A percentile compares a stretch with the other conserved stretches of the same genome.
Evolutionary conservation across 768 basidiomycete species (phyloP).

Genomic region (Hypholoma fasciculare): DNA sequence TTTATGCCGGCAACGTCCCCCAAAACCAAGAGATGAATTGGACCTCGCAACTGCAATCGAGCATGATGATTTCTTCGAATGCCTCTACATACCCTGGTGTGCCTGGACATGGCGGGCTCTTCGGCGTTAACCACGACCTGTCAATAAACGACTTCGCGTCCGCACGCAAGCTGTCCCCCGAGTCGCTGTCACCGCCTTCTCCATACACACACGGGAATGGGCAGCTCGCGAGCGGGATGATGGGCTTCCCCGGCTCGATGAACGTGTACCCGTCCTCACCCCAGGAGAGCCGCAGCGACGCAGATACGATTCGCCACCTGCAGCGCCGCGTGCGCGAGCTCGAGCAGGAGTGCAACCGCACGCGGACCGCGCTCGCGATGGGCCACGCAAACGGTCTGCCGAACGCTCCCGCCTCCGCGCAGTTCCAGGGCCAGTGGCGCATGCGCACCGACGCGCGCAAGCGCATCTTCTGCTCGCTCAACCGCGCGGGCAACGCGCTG

Average conservation of each 20-base stretch:
- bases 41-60: slow-evolving; percentile 16
- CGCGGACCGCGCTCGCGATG: slow-evolving; percentile 31
- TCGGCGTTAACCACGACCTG: slow-evolving; percentile 20
- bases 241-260: slow-evolving; percentile 18
- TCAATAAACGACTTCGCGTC: slow-evolving; percentile 22
- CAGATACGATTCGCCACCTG: slow-evolving; percentile 54
- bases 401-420: slow-evolving; percentile 30
- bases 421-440: slow-evolving; percentile 65
- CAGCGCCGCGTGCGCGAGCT: slow-evolving; percentile 62
- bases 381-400: slow-evolving; percentile 32
- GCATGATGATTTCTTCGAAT: slow-evolving; percentile 27
- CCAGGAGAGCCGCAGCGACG: slow-evolving; percentile 25
- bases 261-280: slow-evolving; percentile 18
- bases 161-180: slow-evolving; percentile 38
- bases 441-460: slow-evolving; percentile 72
- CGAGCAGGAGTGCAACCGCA: slow-evolving; percentile 57
- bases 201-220: slow-evolving; percentile 9
- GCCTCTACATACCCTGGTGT: slow-evolving; percentile 26
- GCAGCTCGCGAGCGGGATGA: slow-evolving; percentile 10
- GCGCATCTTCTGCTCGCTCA: slow-evolving; percentile 75
- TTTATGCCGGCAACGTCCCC: slow-evolving; percentile 16
- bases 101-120: slow-evolving; percentile 20
- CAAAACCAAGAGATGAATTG: slow-evolving; percentile 17
- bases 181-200: slow-evolving; percentile 37
- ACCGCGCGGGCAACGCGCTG: slow-evolving; percentile 85